Evolutionary conservation across 2,329 filamentous ascomycete species (phyloP).

Genomic region (Aspergillus hortae): DNA sequence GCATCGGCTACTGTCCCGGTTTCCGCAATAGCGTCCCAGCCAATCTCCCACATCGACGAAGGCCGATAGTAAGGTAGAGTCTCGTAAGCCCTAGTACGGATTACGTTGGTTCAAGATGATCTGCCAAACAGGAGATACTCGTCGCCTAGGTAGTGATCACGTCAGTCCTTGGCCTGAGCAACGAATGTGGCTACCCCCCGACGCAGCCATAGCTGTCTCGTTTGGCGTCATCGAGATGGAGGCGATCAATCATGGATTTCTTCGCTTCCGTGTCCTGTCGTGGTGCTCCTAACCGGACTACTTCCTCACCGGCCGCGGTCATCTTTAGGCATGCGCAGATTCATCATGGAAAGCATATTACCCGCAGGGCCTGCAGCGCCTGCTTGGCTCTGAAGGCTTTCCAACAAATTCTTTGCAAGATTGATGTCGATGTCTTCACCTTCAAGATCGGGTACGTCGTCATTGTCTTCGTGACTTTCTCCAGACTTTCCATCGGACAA

Average conservation of each 20-base stretch:
- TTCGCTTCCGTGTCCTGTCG: not conserved
- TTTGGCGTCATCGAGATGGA: no score
- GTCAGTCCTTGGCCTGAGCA: no score
- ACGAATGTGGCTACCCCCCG: no score
- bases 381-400: conserved; percentile 87
- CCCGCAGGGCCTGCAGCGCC: conserved; percentile 82
- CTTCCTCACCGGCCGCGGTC: conserved; percentile 44
- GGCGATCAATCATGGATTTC: not conserved
- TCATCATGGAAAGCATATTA: conserved; percentile 84
- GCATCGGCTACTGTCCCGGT: no score
- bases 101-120: no score
- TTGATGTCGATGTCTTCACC: conserved; percentile 80
- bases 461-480: conserved; percentile 15
- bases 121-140: no score
- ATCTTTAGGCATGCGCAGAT: conserved; percentile 74
- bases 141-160: no score
- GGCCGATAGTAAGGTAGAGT: no score
- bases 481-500: conserved; percentile 29
- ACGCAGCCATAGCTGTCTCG: no score
- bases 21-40: no score
- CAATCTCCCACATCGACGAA: no score
- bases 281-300: not conserved
- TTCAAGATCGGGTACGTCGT: conserved; percentile 22
- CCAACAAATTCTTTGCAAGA: conserved; percentile 82
- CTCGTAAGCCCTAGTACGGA: no score